Base-by-base conservation (phyloP, 306 rosid genomes). In the Glycyrrhiza uralensis region DNA sequence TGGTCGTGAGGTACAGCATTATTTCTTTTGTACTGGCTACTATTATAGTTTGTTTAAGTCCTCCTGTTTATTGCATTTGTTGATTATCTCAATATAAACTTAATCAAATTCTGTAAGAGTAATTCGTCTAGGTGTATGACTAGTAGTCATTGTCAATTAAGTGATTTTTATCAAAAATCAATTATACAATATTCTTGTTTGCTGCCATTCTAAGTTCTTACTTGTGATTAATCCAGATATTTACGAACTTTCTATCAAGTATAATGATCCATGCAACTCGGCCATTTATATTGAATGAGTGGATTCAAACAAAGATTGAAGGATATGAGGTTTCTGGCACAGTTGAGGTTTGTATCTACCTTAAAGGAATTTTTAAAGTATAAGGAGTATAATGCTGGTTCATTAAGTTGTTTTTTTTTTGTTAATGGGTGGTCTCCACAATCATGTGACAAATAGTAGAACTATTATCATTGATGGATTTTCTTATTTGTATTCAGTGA, bases 281-380 rank as follows among this genome's bases (percentile, higher is more conserved):
- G 38, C 99, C 99, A 46, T 91, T 95, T 89, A 84, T 91, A 81
- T 28, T 82, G 59, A 88, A 89, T 17, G 99, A 95, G 84, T 95
- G 99, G 99, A 91, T 95, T 81, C 96, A 95, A 85, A 91, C 96
- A 6, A 95, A 91, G 85, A 95, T 95, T 50, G 87, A 95, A 74
- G 99, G 99, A 75, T 95, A 95, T 64, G 99, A 95, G 83, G 99
- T 95, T 81, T 95, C 97, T 84, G 97, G 99, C 64, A 91, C 95
- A 20, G 93, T 91, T 26, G 99, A 95, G 99, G 97, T 91, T 74
- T 84, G 99, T 81, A 49, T 60, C 59, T 71, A 74, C 54, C 72
- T 56, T 60, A 35, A 55, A 15, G 50, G 11, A 52, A 20, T 36
- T 24, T 41, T 46, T 36, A 66, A 72, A 22, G 6, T 50, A 28